Percentiles rank a stretch among this genome's conserved stretches.
Evolutionary conservation across 2,329 filamentous ascomycete species (phyloP).

Genomic region (Epichloe sibirici): DNA sequence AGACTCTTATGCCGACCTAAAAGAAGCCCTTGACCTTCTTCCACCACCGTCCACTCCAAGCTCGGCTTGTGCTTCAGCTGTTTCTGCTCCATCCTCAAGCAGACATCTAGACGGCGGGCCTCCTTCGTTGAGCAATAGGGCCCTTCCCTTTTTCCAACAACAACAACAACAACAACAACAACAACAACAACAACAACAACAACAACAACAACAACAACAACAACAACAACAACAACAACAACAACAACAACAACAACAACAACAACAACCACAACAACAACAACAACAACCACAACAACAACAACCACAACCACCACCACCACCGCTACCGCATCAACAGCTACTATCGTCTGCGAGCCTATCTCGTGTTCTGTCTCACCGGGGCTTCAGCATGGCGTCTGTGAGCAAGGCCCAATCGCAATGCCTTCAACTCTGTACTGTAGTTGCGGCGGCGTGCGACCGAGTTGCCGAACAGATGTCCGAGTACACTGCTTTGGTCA

Average conservation of each 20-base stretch:
- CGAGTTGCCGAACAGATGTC: conserved; percentile 53
- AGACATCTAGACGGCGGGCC: conserved; percentile 4
- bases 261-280: not conserved
- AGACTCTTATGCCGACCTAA: conserved; percentile 5
- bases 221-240: not conserved
- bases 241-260: not conserved
- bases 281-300: not conserved
- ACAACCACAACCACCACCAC: not conserved
- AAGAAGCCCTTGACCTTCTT: conserved; percentile 7
- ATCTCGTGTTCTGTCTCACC: not conserved
- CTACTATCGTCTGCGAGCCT: not conserved
- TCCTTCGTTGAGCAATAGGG: not conserved
- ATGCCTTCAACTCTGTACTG: conserved; percentile 36
- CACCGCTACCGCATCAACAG: not conserved
- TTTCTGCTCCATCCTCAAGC: conserved; percentile 2
- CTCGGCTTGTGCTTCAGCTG: conserved; percentile 3
- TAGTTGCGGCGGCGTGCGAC: conserved; percentile 48
- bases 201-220: not conserved
- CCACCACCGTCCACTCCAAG: conserved; percentile 2
- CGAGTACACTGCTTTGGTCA: conserved; percentile 48
- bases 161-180: not conserved
- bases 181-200: not conserved
- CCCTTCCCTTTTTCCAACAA: not conserved
- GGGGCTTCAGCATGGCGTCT: conserved; percentile 7
- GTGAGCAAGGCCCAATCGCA: conserved; percentile 18